Evolutionary conservation across 192 early-diverging fungal species (phyloP).

Genomic region (Linderina pennispora): DNA sequence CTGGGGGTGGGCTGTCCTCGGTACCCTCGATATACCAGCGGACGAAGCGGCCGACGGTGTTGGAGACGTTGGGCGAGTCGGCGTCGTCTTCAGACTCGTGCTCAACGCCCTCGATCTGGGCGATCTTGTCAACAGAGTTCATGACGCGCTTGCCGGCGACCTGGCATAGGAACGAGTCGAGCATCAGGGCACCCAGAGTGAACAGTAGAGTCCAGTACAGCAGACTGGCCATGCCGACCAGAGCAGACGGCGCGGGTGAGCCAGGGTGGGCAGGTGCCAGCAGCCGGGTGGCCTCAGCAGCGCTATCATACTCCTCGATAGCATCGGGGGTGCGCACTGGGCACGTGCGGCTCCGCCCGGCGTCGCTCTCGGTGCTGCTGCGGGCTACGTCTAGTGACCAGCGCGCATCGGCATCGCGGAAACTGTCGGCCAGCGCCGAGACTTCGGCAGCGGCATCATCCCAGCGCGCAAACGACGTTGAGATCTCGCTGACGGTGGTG

Average conservation of each 20-base stretch:
- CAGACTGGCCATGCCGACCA: constrained; percentile 31
- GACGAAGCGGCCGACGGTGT: constrained; percentile 31
- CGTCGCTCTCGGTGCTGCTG: too few species aligned
- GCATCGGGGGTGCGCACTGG: constrained; percentile 8
- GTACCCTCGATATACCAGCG: constrained; percentile 41
- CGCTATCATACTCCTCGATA: constrained; percentile 13
- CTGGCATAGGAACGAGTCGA: constrained; percentile 47
- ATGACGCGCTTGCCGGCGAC: constrained; percentile 46
- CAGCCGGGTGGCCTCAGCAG: neutral
- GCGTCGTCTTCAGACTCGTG: neutral
- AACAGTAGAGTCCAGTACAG: constrained; percentile 48
- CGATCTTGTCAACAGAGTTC: constrained; percentile 39
- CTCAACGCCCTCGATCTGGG: constrained; percentile 3
- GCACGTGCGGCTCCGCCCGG: too few species aligned
- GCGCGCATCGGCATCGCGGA: too few species aligned
- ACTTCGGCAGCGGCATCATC: too few species aligned
- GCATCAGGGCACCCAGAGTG: constrained; percentile 43
- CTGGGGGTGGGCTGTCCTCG: constrained; percentile 3
- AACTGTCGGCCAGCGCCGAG: too few species aligned
- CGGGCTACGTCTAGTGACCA: too few species aligned
- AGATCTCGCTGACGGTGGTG: constrained; percentile 7
- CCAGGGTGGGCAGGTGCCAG: too few species aligned
- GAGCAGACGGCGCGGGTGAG: constrained; percentile 2
- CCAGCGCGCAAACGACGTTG: constrained; percentile 1
- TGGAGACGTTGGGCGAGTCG: constrained; percentile 1